Percentiles rank a stretch among this genome's conserved stretches.
Conservation (phyloP, 2,329 filamentous ascomycete genomes). For the Triangularia verruculosa region DNA sequence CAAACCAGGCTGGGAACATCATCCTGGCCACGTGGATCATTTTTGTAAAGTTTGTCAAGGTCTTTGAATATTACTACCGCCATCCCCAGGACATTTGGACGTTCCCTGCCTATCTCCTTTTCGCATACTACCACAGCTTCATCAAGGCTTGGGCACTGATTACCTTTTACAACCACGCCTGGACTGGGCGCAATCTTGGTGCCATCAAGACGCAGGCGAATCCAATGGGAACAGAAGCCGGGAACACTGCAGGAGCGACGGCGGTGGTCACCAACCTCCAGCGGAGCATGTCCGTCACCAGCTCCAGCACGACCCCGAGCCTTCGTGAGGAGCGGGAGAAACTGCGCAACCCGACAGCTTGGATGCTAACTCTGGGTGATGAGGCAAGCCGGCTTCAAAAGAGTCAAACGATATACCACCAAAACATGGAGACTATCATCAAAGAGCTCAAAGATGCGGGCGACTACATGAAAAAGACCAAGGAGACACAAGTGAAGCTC, state of each 20-base stretch:
- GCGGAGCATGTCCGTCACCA: background rate
- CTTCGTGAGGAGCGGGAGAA: background rate
- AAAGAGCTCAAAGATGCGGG: background rate
- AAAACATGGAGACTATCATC: background rate
- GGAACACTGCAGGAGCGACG: background rate
- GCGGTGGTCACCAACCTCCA: background rate
- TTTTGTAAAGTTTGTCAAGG: slow-evolving; percentile 56
- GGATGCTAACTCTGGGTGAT: background rate
- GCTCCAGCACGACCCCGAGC: background rate
- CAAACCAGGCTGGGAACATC: too few relatives aligned
- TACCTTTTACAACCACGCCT: slow-evolving; percentile 48
- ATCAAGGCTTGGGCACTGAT: slow-evolving; percentile 56
- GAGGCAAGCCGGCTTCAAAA: background rate
- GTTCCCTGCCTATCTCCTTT: slow-evolving; percentile 49
- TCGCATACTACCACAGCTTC: slow-evolving; percentile 56
- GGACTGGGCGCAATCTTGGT: slow-evolving; percentile 40
- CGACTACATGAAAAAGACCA: background rate
- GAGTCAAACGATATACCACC: background rate
- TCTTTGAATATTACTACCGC: slow-evolving; percentile 49
- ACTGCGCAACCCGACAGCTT: background rate
- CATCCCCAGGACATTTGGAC: slow-evolving; percentile 51
- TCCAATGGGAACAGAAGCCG: background rate
- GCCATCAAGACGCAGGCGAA: background rate
- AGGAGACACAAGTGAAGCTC: background rate
- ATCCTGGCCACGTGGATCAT: slow-evolving; percentile 45